Base-by-base conservation (phyloP, 306 rosid species). In the Prunus padus region DNA sequence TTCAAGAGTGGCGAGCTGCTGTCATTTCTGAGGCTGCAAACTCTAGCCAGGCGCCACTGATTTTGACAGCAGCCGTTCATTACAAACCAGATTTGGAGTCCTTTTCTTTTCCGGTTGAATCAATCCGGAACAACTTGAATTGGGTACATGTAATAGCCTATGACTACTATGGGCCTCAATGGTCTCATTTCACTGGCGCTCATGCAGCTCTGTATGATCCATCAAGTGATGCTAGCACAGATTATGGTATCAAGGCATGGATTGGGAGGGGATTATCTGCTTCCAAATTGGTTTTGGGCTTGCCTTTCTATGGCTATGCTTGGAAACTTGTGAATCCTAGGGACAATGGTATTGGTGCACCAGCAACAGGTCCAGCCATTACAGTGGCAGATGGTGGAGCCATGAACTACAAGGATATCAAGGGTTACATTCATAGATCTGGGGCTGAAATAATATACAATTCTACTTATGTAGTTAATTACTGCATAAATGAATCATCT, bases 171-270 rank as follows among this genome's bases (percentile, higher is more conserved):
- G 22, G 0, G 11, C 84, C 82, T 71, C 11, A 4, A 45, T 3
- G 16, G 81, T 31, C 50, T 7, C 77, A 69, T 3, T 33, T 46
- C 33, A 87, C 91, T 0, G 77, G 80, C 60, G 80, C 86, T 71
- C 81, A 76, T 65, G 88, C 93, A 0, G 88, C 91, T 63, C 49
- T 87, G 5, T 65, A 77, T 57, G 89, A 88, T 64, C 82, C 91
- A 65, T 40, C 55, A 40, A 62, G 81, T 22, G 26, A 75, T 20
- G 14, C 15, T 6, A 85, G 44, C 25, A 82, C 88, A 15, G 86
- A 85, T 82, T 72, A 75, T 57, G 91, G 86, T 22, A 76, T 89
- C 69, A 80, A n/a, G 28, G 77, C 50, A 16, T 87, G 91, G 91
- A 68, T 82, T 50, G 65, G 67, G 10, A 70, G 37, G 37, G 89